Conservation (phyloP, 495 filamentous ascomycete species). For the Trypethelium eluteriae region DNA sequence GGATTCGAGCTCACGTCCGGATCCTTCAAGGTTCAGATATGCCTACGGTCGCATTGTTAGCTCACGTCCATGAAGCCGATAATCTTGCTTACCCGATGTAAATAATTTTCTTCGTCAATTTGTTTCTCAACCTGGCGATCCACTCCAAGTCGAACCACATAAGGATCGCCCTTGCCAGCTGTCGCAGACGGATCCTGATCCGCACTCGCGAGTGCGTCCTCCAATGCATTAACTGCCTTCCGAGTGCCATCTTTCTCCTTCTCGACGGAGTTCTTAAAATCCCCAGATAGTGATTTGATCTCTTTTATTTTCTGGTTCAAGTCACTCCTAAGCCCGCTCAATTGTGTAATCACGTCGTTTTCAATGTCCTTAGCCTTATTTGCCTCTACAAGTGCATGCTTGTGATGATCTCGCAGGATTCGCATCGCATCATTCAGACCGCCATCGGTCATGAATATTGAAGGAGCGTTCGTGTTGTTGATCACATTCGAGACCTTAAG, state of each 20-base stretch:
- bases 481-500: constrained; percentile 75
- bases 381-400: constrained; percentile 68
- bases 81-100: constrained; percentile 63
- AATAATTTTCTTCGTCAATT: constrained; percentile 93
- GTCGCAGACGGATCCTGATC: constrained; percentile 68
- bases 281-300: constrained; percentile 81
- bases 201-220: constrained; percentile 68
- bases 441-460: constrained; percentile 64
- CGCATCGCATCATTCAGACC: constrained; percentile 80
- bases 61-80: constrained; percentile 19
- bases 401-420: constrained; percentile 75
- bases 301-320: constrained; percentile 94
- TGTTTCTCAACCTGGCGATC: constrained; percentile 86
- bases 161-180: constrained; percentile 83
- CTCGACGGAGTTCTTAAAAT: constrained; percentile 88
- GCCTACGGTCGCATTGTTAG: constrained; percentile 48
- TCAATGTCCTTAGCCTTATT: constrained; percentile 87
- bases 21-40: constrained; percentile 88
- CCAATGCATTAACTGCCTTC: constrained; percentile 63
- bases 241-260: constrained; percentile 67
- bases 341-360: constrained; percentile 76
- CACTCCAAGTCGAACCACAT: constrained; percentile 71
- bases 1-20: constrained; percentile 85
- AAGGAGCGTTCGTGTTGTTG: constrained; percentile 66
- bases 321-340: constrained; percentile 79